Base-by-base conservation (phyloP, 1,139 yeast species). In the Zygosaccharomyces pseudobailii region DNA sequence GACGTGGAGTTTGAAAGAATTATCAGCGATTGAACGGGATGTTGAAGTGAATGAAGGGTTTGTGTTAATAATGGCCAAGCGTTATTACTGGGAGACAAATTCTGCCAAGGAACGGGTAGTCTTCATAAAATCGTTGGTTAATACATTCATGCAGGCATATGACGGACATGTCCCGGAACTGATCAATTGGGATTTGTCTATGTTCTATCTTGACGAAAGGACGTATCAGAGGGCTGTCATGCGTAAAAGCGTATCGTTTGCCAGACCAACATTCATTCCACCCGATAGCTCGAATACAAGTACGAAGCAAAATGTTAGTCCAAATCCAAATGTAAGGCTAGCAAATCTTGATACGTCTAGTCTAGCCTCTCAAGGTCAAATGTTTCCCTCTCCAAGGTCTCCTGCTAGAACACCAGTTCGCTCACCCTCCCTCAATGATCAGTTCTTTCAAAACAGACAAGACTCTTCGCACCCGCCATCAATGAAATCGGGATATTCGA, bases 1-100 rank as follows among this genome's bases (percentile, higher is more conserved):
- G 60, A 84, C 95, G 4, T 92, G 98, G 98, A 84, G 82, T 54
- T 70, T 92, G 60, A 87, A 80, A 50, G 95, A 87, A 55, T 71
- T 92, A 55, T 68, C 73, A 10, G 67, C 68, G 33, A 68, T 90
- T 5, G 80, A 81, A 40, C 74, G 79, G 48, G 85, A 81, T 51
- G 36, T 53, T 0, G 71, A 72, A 3, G 72, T 78, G 1, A 71
- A 70, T 24, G 75, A 77, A 46, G 89, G 89, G 1, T 75, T 90
- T 53, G 61, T 78, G 1, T 72, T 87, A 52, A 72, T 73, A 28
- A 72, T 92, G 59, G 87, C 87, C 41, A 89, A 88, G 64, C 80
- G 78, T 41, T 90, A 92, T 66, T 90, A 82, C 66, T 92, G 97
- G 97, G 82, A 78, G 56, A 81, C 88, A 1, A 78, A 78, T 46